These are phyloP conservation scores for Aureobasidium sp. DNA, from an alignment of 2,329 filamentous ascomycete species.

Conservation along the genomic window DNA sequence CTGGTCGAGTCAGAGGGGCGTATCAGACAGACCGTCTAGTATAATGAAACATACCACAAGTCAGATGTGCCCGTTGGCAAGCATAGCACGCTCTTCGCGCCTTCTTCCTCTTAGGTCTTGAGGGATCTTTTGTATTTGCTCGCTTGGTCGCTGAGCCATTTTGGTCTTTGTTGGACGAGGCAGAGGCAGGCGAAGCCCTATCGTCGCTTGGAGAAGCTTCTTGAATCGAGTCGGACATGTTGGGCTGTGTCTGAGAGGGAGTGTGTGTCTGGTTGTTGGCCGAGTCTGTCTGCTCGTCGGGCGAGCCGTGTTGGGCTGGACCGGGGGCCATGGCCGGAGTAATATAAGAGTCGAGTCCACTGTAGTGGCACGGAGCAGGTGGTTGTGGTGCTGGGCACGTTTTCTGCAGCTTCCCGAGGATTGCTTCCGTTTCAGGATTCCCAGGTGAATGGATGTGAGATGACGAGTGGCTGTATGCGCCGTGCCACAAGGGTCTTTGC, in stretches of 20 bases:
- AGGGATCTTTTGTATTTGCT: conserved; percentile 71
- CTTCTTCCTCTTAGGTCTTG: conserved; percentile 87
- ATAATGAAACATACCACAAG: conserved; percentile 69
- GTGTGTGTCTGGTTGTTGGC: not conserved
- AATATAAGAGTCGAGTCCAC: not conserved
- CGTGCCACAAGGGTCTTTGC: not conserved
- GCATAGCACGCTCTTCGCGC: conserved; percentile 91
- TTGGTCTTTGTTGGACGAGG: conserved; percentile 18
- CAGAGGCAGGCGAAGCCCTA: conserved; percentile 25
- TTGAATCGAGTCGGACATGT: conserved; percentile 35
- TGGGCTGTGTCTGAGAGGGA: conserved; percentile 5
- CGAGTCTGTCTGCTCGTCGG: not conserved
- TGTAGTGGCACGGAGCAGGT: conserved; percentile 1
- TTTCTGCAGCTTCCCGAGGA: conserved; percentile 11
- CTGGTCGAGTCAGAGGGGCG: conserved; percentile 26
- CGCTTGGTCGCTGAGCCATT: conserved; percentile 24
- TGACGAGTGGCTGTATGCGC: conserved; percentile 11
- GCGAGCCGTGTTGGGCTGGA: not conserved
- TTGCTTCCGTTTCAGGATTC: conserved; percentile 5
- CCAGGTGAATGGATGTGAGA: conserved; percentile 7
- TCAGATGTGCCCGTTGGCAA: conserved; percentile 93
- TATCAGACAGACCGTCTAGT: too few relatives aligned
- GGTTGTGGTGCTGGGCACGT: not conserved
- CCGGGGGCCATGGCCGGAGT: conserved; percentile 21
- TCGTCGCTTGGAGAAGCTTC: conserved; percentile 31